Base-by-base conservation (phyloP, 495 filamentous ascomycete species). In the Daldinia vernicosa region DNA sequence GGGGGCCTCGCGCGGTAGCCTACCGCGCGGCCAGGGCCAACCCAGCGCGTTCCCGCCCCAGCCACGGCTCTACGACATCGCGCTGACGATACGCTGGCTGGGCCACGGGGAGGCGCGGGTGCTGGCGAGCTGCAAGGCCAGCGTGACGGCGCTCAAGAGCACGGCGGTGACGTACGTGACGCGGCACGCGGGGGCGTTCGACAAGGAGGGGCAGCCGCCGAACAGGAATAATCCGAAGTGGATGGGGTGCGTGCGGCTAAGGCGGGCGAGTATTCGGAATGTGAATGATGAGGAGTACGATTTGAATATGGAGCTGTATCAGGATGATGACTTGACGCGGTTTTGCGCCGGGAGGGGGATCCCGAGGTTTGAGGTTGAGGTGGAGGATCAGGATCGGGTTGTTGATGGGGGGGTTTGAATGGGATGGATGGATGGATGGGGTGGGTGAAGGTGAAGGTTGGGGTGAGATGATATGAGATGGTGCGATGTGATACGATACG, bases 291-390 rank as follows among this genome's bases (percentile, higher is more conserved):
- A 76, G 60, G 60, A 52, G 19, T 81, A 79, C 45, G 80, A 81
- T 17, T 65, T 83, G 70, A 72, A 60, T 6, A 63, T 63, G 43
- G 43, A 47, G 43, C 4, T 47, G 47, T 78, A 74, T 43, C 40
- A 33, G 6, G 75, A 69, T 19, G 74, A 76, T n/a, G 76, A 79
- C 60, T 33, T 82, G 22, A 47, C 69, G 3, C 47, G 63, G 52
- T 71, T 80, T 11, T 50, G 58, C 67, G 47, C 60, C 53, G 14
- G 60, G n/a, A 2, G 56, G 63, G 60, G 62, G 2, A 66, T 81
- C 22, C 72, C 73, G 14, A 45, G 60, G 53, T 80, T 81, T 51
- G 80, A 81, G 69, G 60, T 81, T 9, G 75, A 79, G 52, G 75
- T 81, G 1, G 67, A 71, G 30, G 40, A 19, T 28, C 43, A 47